Percentiles rank a stretch among this genome's conserved stretches.
Conservation (phyloP, 495 filamentous ascomycete species). For the Polyplosphaeria fusca region DNA sequence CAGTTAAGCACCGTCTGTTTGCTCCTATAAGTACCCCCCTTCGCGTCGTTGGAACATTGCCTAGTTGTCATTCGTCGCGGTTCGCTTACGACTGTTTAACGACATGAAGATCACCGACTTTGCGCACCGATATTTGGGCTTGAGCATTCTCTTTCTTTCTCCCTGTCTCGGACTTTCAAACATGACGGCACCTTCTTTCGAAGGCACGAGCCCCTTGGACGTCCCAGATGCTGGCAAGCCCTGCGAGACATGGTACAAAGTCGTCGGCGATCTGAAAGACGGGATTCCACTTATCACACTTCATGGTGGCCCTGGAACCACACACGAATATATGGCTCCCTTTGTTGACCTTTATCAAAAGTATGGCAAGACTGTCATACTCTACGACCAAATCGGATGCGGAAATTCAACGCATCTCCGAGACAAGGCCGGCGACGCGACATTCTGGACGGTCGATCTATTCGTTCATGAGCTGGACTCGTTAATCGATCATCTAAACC, state of each 20-base stretch:
- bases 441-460: conserved; percentile 49
- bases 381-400: conserved; percentile 57
- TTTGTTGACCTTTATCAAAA: conserved; percentile 40
- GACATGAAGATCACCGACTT: too few species aligned
- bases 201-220: too few species aligned
- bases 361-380: conserved; percentile 43
- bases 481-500: conserved; percentile 43
- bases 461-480: conserved; percentile 52
- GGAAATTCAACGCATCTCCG: conserved; percentile 48
- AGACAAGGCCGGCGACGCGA: conserved; percentile 42
- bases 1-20: too few species aligned
- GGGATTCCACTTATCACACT: conserved; percentile 41
- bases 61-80: too few species aligned
- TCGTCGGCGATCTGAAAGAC: background rate
- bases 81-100: too few species aligned
- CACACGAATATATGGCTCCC: conserved; percentile 46
- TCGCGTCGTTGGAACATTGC: too few species aligned
- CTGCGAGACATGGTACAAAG: background rate
- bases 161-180: too few species aligned
- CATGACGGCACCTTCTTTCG: too few species aligned
- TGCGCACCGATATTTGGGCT: too few species aligned
- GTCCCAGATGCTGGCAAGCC: too few species aligned
- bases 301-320: conserved; percentile 50
- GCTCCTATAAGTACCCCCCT: too few species aligned
- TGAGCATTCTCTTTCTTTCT: too few species aligned